These are phyloP conservation scores for Xylaria polymorpha DNA, from an alignment of 2,329 filamentous ascomycete species.

Conservation along the genomic window DNA sequence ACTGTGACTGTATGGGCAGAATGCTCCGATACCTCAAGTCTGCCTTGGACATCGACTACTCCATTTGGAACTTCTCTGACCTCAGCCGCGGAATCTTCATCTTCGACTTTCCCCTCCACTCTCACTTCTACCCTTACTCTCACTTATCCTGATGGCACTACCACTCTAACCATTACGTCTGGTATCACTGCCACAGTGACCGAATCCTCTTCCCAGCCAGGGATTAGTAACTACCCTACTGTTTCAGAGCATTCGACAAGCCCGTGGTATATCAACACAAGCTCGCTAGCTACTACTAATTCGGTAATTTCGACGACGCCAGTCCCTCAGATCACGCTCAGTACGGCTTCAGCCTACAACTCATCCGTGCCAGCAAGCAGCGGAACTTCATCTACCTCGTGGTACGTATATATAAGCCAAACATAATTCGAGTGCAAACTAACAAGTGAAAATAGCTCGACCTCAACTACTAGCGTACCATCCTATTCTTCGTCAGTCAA, in stretches of 20 bases:
- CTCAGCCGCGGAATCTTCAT: slow-evolving; percentile 20
- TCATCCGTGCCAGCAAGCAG: slow-evolving; percentile 16
- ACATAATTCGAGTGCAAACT: not conserved
- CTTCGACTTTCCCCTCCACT: slow-evolving; percentile 24
- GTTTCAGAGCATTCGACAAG: slow-evolving; percentile 27
- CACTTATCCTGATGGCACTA: slow-evolving; percentile 32
- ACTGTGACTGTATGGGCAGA: slow-evolving; percentile 46
- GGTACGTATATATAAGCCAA: slow-evolving; percentile 12
- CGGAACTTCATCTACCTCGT: slow-evolving; percentile 19
- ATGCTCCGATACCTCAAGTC: slow-evolving; percentile 41
- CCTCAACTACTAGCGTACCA: slow-evolving; percentile 8
- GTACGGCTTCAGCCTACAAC: slow-evolving; percentile 7
- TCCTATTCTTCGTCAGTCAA: slow-evolving; percentile 16
- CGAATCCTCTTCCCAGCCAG: slow-evolving; percentile 25
- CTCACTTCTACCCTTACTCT: slow-evolving; percentile 27
- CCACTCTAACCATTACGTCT: slow-evolving; percentile 41
- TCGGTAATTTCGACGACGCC: slow-evolving; percentile 17
- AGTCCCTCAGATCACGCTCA: not conserved
- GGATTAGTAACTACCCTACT: slow-evolving; percentile 17
- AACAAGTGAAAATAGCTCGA: slow-evolving; percentile 21
- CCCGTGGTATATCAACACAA: slow-evolving; percentile 34
- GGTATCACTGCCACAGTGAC: slow-evolving; percentile 36
- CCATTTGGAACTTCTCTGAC: slow-evolving; percentile 38
- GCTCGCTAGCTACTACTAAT: slow-evolving; percentile 17
- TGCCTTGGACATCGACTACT: slow-evolving; percentile 34